Conservation (phyloP, 305 asterid species). For the Plantago lanceolata region DNA sequence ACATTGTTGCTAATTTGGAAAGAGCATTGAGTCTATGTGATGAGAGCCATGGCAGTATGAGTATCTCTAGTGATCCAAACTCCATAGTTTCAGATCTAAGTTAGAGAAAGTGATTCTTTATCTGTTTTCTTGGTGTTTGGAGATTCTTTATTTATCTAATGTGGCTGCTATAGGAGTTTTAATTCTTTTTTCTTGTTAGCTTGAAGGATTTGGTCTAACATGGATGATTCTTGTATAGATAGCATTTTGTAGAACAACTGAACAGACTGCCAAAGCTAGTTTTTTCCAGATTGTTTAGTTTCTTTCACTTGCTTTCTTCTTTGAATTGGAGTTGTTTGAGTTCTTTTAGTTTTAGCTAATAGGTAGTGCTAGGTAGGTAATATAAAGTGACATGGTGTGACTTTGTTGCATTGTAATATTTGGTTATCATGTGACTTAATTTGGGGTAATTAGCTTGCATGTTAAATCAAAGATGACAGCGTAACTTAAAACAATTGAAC, state of each 20-base stretch:
- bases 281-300: slow-evolving; percentile 9
- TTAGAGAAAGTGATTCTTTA: slow-evolving; percentile 19
- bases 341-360: too few relatives aligned
- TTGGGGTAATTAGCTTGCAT: too few relatives aligned
- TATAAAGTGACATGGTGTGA: too few relatives aligned
- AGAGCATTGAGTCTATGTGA: slow-evolving; percentile 70
- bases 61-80: slow-evolving; percentile 64
- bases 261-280: slow-evolving; percentile 16
- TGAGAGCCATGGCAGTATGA: slow-evolving; percentile 69
- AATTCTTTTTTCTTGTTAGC: slow-evolving; percentile 5
- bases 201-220: slow-evolving; percentile 30
- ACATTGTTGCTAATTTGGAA: slow-evolving; percentile 76
- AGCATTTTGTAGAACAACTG: slow-evolving; percentile 30
- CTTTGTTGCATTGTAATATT: too few relatives aligned
- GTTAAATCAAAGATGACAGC: too few relatives aligned
- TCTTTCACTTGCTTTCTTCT: not conserved
- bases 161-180: slow-evolving; percentile 21
- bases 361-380: too few relatives aligned
- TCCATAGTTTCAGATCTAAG: slow-evolving; percentile 64
- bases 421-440: too few relatives aligned
- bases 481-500: too few relatives aligned
- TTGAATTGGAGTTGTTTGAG: not conserved
- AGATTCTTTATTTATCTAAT: slow-evolving; percentile 14
- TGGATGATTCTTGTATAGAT: slow-evolving; percentile 24
- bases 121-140: not conserved